Evolutionary conservation across 2,329 filamentous ascomycete genomes (phyloP).

Genomic region (Fusarium sp.): DNA sequence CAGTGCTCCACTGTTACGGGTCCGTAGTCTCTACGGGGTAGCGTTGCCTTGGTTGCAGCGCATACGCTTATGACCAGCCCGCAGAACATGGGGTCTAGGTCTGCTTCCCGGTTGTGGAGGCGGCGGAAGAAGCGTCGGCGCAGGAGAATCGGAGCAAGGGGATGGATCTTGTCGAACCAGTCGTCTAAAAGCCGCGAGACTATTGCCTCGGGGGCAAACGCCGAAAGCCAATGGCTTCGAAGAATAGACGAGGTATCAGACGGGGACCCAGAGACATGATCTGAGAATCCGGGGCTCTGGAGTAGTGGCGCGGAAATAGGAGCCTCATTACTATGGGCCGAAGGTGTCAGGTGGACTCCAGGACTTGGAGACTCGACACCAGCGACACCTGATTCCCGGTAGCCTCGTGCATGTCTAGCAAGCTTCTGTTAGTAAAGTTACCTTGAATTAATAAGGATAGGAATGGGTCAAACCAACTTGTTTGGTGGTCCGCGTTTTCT

Average conservation of each 20-base stretch:
- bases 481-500: slow-evolving; percentile 46
- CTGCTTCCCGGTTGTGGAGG: slow-evolving; percentile 45
- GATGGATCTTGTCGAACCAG: slow-evolving; percentile 57
- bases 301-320: slow-evolving; percentile 13
- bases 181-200: slow-evolving; percentile 47
- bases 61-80: slow-evolving; percentile 55
- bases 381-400: not conserved
- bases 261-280: not conserved
- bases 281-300: slow-evolving; percentile 18
- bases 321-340: slow-evolving; percentile 5
- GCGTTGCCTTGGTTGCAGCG: slow-evolving; percentile 53
- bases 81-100: slow-evolving; percentile 50
- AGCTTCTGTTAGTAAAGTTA: not conserved
- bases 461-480: slow-evolving; percentile 9
- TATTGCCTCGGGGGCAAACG: slow-evolving; percentile 32
- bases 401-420: slow-evolving; percentile 28
- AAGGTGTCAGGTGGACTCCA: slow-evolving; percentile 1
- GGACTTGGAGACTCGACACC: not conserved
- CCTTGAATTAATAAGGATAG: fast-evolving
- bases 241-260: not conserved
- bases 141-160: slow-evolving; percentile 54
- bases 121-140: slow-evolving; percentile 51
- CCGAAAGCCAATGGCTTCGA: slow-evolving; percentile 32
- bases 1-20: slow-evolving; percentile 50
- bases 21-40: slow-evolving; percentile 48